Evolutionary conservation across 768 basidiomycete genomes (phyloP), one percentile per base, ranked within the genome.

Genomic region (Sporobolomyces roseus): DNA sequence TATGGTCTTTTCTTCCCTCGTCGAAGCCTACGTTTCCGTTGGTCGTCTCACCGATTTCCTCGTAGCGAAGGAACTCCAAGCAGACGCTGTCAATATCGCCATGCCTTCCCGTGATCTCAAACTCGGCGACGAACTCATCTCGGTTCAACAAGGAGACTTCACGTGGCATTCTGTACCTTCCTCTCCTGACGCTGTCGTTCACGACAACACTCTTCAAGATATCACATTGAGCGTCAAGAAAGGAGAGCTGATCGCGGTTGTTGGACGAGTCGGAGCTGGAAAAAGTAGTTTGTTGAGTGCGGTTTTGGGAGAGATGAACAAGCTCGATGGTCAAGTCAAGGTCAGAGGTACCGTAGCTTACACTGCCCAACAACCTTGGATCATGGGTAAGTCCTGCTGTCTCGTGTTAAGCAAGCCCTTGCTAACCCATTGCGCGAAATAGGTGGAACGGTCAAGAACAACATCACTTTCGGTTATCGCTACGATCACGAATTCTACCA

Each of bases 211-310:
- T 0, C 82, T 98, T 13, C 87, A 90, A 76, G 86, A 85, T 60
- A 87, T 97, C 72, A 85, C 87, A 74, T 73, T 98, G 23, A 64
- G 50, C 30, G 63, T 74, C 59, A 74, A 62, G 60, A 93, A 91
- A 77, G 93, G 93, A 10, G 89, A 96, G 73, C 79, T 97, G 8
- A 82, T 92, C 0, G 91, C 88, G 4, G 79, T 97, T 10, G 83
- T 94, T 23, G 94, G 94, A 21, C 86, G 90, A 27, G 93, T 97
- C 29, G 93, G 93, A 13, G 85, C 86, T 45, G 93, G 94, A 62
- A 98, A 98, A 65, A 78, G 73, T 7, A 73, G 60, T 16, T 30
- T 74, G 10, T 63, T 75, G 53, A 53, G 38, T 33, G 56, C 73
- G 21, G 62, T 66, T 27, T 21, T 63, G 32, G 67, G 73, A n/a